Percentiles rank a stretch among this genome's conserved stretches.
phyloP scores from a whole-genome alignment of 768 basidiomycete genomes.

The Tricholoma bakamatsutake region DNA sequence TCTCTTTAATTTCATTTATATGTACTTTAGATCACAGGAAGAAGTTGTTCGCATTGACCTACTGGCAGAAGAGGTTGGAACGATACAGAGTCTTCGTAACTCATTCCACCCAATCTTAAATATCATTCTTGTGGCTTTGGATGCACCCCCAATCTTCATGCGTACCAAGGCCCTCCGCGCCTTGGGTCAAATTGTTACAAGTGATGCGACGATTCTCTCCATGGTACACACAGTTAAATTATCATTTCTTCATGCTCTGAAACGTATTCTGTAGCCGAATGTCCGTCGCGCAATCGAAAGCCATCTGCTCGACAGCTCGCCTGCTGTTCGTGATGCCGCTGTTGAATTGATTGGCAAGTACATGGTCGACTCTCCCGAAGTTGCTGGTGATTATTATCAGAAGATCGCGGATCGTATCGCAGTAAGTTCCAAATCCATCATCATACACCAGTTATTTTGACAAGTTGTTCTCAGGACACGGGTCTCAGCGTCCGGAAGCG shows the following conservation, averaged over 20 bases:
- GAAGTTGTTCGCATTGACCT: constrained; percentile 64
- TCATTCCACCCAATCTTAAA: constrained; percentile 83
- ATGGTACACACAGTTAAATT: constrained; percentile 41
- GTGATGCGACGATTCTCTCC: constrained; percentile 78
- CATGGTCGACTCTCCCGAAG: constrained; percentile 80
- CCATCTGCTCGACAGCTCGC: constrained; percentile 86
- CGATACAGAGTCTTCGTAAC: constrained; percentile 65
- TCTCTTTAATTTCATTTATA: background rate
- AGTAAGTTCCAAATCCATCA: constrained; percentile 39
- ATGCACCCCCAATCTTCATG: constrained; percentile 85
- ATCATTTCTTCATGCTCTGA: background rate
- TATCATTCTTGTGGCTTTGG: constrained; percentile 71
- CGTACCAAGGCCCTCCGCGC: constrained; percentile 92
- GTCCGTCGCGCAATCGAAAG: constrained; percentile 86
- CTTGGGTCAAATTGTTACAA: constrained; percentile 82
- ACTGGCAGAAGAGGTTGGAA: constrained; percentile 71
- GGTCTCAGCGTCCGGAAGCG: constrained; percentile 92
- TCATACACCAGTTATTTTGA: background rate
- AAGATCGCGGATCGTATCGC: constrained; percentile 88
- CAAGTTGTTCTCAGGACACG: constrained; percentile 63
- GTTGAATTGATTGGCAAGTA: constrained; percentile 98
- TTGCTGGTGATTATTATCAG: constrained; percentile 86
- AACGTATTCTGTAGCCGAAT: constrained; percentile 41
- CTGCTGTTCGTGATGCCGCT: constrained; percentile 93
- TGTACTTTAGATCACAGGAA: constrained; percentile 52